Conservation (phyloP, 179 eudicot species). For the Patellifolia procumbens region DNA sequence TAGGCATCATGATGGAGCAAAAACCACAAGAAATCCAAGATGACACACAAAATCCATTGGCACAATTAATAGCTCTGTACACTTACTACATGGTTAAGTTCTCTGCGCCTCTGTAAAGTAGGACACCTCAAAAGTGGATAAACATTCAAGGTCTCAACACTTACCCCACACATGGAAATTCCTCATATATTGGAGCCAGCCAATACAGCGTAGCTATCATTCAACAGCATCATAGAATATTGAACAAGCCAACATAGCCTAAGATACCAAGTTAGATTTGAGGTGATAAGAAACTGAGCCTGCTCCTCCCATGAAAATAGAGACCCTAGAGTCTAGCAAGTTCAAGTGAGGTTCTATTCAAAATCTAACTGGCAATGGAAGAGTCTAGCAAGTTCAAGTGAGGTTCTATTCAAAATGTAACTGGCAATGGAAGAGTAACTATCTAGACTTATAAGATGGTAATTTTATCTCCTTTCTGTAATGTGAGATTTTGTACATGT, state of each 20-base stretch:
- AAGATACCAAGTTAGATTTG: neutral
- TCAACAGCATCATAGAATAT: too few species aligned
- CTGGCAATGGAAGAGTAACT: neutral
- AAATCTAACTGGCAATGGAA: too few species aligned
- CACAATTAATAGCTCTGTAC: neutral
- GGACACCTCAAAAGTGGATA: neutral
- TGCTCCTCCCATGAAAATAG: too few species aligned
- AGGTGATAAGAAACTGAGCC: too few species aligned
- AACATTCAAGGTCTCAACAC: neutral
- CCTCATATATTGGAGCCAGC: neutral
- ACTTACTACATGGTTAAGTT: neutral
- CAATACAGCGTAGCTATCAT: too few species aligned
- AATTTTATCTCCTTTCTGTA: neutral
- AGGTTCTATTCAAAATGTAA: neutral
- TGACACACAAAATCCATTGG: neutral
- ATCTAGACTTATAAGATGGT: neutral
- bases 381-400: neutral
- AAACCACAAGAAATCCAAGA: neutral
- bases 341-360: too few species aligned
- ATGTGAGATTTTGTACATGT: neutral
- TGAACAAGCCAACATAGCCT: neutral
- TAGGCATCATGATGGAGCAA: neutral
- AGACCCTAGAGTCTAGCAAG: too few species aligned
- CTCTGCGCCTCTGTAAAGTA: neutral
- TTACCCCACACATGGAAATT: neutral